phyloP scores from a whole-genome alignment of 2,329 filamentous ascomycete species.

The Dactylella cylindrospora region DNA sequence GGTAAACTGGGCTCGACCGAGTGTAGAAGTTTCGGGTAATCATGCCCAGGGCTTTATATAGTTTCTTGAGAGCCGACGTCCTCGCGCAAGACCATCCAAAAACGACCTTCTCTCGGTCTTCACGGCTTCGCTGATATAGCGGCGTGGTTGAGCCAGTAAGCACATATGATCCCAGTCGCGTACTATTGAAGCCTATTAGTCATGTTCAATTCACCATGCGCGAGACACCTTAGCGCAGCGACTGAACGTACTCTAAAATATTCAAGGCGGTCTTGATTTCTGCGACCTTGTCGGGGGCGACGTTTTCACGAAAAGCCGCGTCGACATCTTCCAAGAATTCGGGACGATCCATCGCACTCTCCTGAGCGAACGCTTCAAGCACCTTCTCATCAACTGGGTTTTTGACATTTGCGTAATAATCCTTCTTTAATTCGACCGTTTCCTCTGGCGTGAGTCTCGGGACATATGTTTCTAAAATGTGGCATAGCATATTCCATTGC shows the following conservation, averaged over 20 bases:
- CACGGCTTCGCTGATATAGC: slow-evolving; percentile 63
- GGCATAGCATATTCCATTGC: slow-evolving; percentile 41
- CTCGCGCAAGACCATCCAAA: slow-evolving; percentile 64
- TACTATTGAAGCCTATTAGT: slow-evolving; percentile 54
- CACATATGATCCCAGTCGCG: slow-evolving; percentile 63
- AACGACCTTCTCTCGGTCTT: slow-evolving; percentile 64
- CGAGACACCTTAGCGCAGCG: not conserved
- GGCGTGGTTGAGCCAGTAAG: slow-evolving; percentile 69
- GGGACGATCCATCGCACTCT: slow-evolving; percentile 18
- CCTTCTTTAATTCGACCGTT: slow-evolving; percentile 34
- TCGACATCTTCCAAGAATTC: slow-evolving; percentile 38
- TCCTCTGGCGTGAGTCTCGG: slow-evolving; percentile 32
- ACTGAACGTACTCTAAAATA: slow-evolving; percentile 36
- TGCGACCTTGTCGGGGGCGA: slow-evolving; percentile 30
- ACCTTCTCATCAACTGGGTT: slow-evolving; percentile 29
- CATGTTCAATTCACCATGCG: not conserved
- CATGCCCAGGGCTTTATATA: slow-evolving; percentile 44
- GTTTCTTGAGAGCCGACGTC: slow-evolving; percentile 39
- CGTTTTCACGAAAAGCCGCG: slow-evolving; percentile 15
- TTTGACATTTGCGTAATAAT: slow-evolving; percentile 30
- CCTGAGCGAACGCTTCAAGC: slow-evolving; percentile 31
- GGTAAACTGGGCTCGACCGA: slow-evolving; percentile 58
- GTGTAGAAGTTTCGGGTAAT: slow-evolving; percentile 16
- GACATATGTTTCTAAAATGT: slow-evolving; percentile 41
- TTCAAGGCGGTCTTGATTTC: slow-evolving; percentile 42